Evolutionary conservation across 2,329 filamentous ascomycete species (phyloP).

Genomic region (Sarocladiaceae sp.): DNA sequence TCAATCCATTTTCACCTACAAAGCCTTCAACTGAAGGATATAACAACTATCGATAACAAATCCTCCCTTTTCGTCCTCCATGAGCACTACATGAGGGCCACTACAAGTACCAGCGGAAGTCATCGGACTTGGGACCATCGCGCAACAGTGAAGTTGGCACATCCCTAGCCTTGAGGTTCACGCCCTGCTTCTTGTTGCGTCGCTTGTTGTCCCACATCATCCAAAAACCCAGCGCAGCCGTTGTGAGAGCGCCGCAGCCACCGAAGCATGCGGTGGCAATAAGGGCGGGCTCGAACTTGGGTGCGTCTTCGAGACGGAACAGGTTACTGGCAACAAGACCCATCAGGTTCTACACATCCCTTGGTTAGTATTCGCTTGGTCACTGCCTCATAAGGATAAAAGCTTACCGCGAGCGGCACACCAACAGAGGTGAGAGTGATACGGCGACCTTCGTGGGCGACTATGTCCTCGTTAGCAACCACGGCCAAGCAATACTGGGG

Average conservation of each 20-base stretch:
- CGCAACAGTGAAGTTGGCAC: conserved; percentile 43
- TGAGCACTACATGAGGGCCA: no score
- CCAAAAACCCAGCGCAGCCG: conserved; percentile 47
- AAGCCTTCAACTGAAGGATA: no score
- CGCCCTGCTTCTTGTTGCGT: conserved; percentile 46
- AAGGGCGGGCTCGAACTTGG: conserved; percentile 60
- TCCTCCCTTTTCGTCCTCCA: no score
- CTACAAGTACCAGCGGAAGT: conserved; percentile 47
- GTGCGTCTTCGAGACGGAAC: conserved; percentile 57
- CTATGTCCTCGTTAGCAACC: not conserved
- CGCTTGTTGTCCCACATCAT: conserved; percentile 53
- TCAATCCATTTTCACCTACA: no score
- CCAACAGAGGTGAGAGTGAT: conserved; percentile 64
- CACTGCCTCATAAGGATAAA: not conserved
- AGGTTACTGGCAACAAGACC: conserved; percentile 64
- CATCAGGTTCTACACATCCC: conserved; percentile 23
- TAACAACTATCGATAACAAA: no score
- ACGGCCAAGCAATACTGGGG: not conserved
- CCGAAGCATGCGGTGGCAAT: conserved; percentile 61
- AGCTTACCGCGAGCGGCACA: conserved; percentile 54
- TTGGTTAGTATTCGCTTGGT: no score
- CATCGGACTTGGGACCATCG: conserved; percentile 38
- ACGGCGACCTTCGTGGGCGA: conserved; percentile 68
- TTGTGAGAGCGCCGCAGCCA: conserved; percentile 49
- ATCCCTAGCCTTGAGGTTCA: conserved; percentile 37